Evolutionary conservation across 805 yeast species (phyloP).

Genomic region (Pachysolen tannophilus): DNA sequence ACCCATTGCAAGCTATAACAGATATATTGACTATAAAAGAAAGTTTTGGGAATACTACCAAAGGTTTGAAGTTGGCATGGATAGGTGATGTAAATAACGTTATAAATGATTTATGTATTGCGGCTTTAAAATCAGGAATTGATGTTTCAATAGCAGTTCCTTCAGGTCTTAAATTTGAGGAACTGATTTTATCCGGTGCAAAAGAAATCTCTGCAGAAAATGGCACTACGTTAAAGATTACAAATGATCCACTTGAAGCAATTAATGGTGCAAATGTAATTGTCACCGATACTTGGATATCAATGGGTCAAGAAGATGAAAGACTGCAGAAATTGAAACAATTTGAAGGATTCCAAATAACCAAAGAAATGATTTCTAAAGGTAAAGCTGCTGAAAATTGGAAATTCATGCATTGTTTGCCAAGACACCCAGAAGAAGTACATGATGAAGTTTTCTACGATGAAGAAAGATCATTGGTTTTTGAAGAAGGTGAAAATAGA

Average conservation of each 20-base stretch:
- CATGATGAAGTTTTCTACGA: constrained; percentile 88
- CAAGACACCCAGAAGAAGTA: constrained; percentile 93
- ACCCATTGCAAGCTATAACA: constrained; percentile 93
- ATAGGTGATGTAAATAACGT: constrained; percentile 96
- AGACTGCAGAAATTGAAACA: constrained; percentile 63
- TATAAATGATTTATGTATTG: constrained; percentile 86
- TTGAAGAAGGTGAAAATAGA: constrained; percentile 94
- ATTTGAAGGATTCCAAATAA: constrained; percentile 83
- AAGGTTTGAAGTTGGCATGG: constrained; percentile 81
- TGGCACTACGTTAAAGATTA: constrained; percentile 45
- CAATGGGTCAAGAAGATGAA: constrained; percentile 95
- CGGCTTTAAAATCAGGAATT: constrained; percentile 78
- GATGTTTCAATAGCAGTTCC: constrained; percentile 83
- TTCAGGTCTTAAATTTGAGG: constrained; percentile 54
- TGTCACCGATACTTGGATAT: constrained; percentile 95
- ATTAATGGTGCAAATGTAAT: constrained; percentile 68
- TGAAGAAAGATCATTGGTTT: constrained; percentile 67
- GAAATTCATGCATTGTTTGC: constrained; percentile 97
- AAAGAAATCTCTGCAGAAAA: constrained; percentile 39
- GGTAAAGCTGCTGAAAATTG: constrained; percentile 59
- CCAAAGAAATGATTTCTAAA: constrained; percentile 46
- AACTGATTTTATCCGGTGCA: constrained; percentile 47
- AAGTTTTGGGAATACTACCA: constrained; percentile 43
- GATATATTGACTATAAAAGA: constrained; percentile 85
- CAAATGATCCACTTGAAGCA: constrained; percentile 72